These are phyloP conservation scores for Chlamydomonas incerta DNA, from an alignment of 139 green algal genomes.

Conservation along the genomic window DNA sequence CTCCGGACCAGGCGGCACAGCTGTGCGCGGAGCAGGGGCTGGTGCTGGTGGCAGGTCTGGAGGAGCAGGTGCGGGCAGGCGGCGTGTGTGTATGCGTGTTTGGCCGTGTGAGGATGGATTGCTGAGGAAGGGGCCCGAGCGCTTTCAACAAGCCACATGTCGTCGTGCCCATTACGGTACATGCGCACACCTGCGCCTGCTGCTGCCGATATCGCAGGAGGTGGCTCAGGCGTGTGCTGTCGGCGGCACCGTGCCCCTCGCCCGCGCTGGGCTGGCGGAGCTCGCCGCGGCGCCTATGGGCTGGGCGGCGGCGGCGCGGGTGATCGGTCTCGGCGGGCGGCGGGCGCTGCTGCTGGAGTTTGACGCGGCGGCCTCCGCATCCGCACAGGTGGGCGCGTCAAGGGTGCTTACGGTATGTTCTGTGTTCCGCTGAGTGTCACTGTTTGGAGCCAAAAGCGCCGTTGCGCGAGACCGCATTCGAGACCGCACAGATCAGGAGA, in stretches of 20 bases:
- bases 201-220: background rate
- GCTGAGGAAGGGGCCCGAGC: too few species aligned
- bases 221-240: background rate
- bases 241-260: background rate
- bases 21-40: conserved; percentile 11
- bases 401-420: too few species aligned
- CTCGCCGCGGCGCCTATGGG: conserved; percentile 12
- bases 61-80: background rate
- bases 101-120: too few species aligned
- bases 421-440: too few species aligned
- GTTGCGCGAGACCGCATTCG: too few species aligned
- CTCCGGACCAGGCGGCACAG: background rate
- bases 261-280: background rate
- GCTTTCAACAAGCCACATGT: too few species aligned
- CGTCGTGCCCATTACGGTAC: too few species aligned
- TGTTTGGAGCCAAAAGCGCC: too few species aligned
- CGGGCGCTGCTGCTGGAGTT: conserved; percentile 29
- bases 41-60: conserved; percentile 6
- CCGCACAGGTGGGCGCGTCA: background rate
- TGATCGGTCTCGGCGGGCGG: background rate
- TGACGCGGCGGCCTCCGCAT: background rate
- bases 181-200: too few species aligned
- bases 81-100: too few species aligned
- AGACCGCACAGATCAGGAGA: too few species aligned
- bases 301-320: background rate